Percentiles rank a stretch among this genome's conserved stretches.
Conservation (phyloP, 2,329 filamentous ascomycete genomes). For the Fusarium metavorans region DNA sequence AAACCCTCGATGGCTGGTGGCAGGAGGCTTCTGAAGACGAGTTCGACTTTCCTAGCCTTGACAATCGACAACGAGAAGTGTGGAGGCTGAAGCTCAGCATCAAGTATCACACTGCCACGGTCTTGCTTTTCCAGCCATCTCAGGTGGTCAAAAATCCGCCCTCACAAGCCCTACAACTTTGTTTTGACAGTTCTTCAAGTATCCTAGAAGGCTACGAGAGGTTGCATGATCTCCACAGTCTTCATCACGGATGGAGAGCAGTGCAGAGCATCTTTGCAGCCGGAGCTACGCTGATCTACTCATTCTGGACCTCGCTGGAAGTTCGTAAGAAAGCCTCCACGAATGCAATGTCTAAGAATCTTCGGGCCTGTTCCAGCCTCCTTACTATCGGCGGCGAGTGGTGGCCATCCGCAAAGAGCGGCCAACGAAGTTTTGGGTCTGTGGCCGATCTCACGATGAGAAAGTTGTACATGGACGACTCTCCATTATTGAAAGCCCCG, state of each 20-base stretch:
- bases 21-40: background rate
- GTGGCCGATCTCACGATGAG: conserved; percentile 24
- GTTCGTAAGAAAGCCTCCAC: conserved; percentile 41
- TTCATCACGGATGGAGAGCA: conserved; percentile 51
- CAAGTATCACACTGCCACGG: conserved; percentile 49
- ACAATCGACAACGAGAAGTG: conserved; percentile 15
- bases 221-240: conserved; percentile 45
- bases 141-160: conserved; percentile 48
- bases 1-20: conserved; percentile 28
- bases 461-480: conserved; percentile 14
- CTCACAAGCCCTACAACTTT: conserved; percentile 44
- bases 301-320: conserved; percentile 49
- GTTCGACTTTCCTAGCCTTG: conserved; percentile 10
- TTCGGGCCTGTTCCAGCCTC: conserved; percentile 51
- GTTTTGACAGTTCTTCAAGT: conserved; percentile 45
- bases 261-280: conserved; percentile 54
- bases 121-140: conserved; percentile 52
- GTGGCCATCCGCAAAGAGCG: conserved; percentile 53
- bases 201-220: conserved; percentile 47
- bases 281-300: conserved; percentile 53
- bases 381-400: conserved; percentile 55
- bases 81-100: conserved; percentile 44
- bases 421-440: conserved; percentile 47
- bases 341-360: conserved; percentile 24
- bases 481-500: conserved; percentile 6